Evolutionary conservation across 1,284 basidiomycete genomes (phyloP).

Genomic region (Pseudozyma pruni): DNA sequence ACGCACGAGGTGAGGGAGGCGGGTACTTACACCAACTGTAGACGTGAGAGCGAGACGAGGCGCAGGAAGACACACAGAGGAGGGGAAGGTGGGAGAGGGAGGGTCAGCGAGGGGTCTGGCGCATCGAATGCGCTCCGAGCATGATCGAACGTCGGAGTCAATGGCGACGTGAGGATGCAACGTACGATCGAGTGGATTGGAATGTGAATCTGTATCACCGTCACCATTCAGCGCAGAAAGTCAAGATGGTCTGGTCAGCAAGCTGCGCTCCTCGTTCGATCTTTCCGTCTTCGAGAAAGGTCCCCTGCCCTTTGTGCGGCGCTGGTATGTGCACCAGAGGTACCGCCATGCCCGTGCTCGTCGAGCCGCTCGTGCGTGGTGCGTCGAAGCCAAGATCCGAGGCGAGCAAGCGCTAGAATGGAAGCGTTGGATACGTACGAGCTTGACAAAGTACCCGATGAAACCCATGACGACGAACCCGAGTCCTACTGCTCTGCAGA

Average conservation of each 20-base stretch:
- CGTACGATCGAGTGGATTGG: slow-evolving; percentile 68
- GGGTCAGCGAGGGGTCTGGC: background rate
- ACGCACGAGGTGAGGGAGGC: background rate
- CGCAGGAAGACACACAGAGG: too few species aligned
- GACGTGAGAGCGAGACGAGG: too few species aligned
- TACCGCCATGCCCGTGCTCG: too few species aligned
- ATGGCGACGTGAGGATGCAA: too few species aligned
- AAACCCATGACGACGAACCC: slow-evolving; percentile 68
- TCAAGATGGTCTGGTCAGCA: background rate
- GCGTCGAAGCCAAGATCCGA: too few species aligned
- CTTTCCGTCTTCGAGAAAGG: background rate
- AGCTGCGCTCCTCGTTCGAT: background rate
- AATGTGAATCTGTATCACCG: slow-evolving; percentile 58
- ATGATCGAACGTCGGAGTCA: background rate
- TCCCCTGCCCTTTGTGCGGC: too few species aligned
- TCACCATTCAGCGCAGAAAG: background rate
- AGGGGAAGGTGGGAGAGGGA: background rate
- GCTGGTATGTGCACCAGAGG: too few species aligned
- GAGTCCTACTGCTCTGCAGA: slow-evolving; percentile 66
- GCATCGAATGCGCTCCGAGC: background rate
- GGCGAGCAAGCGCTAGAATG: too few species aligned
- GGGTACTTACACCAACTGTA: slow-evolving; percentile 41
- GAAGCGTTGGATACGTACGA: slow-evolving; percentile 39
- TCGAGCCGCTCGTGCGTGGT: too few species aligned
- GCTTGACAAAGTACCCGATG: slow-evolving; percentile 68